Evolutionary conservation across 768 basidiomycete species (phyloP), one percentile per base, ranked within the genome.

Genomic region (Lentinula sp.): DNA sequence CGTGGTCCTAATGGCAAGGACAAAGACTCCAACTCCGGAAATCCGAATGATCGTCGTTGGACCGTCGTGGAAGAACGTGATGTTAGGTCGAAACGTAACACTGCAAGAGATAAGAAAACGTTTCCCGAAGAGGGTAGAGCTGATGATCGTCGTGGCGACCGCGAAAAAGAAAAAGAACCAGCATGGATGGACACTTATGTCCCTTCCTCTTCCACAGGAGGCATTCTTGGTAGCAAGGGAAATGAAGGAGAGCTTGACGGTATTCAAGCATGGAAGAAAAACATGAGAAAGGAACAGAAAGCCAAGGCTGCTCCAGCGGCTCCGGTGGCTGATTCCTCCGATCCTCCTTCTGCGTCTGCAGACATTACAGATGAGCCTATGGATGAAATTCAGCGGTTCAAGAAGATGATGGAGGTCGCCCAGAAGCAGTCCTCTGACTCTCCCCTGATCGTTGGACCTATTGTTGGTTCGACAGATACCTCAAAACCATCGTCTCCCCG

Each of bases 161-260:
- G 80, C 60, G 55, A 56, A 39, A 84, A 83, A 66, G 92, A 94
- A 75, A 91, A 89, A 67, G 92, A 93, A 69, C 92, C 91, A 23
- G 91, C 91, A 16, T 94, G 91, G 91, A 94, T 94, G 91, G 92
- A 93, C 65, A 85, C 89, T 18, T 92, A 91, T 69, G 80, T 92
- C 62, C 90, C 91, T 11, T 79, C 74, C 55, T 79, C 79, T 23
- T 70, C 83, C 16, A 75, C 74, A 35, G 74, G 77, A 51, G 88
- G 87, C 13, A 85, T 90, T 57, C 76, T 90, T 58, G 88, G 89
- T 16, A 83, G 83, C 7, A 81, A 82, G 62, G 75, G 75, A 35
- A 71, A 73, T 31, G 80, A 83, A 52, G 91, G 88, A 18, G 88
- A 89, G 67, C 75, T 91, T 28, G 91, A 93, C 70, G 84, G 88